A percentile compares a stretch with the other conserved stretches of the same genome.
These are phyloP conservation scores for Teratosphaeria gauchensis DNA, from an alignment of 2,329 filamentous ascomycete species.

Conservation along the genomic window DNA sequence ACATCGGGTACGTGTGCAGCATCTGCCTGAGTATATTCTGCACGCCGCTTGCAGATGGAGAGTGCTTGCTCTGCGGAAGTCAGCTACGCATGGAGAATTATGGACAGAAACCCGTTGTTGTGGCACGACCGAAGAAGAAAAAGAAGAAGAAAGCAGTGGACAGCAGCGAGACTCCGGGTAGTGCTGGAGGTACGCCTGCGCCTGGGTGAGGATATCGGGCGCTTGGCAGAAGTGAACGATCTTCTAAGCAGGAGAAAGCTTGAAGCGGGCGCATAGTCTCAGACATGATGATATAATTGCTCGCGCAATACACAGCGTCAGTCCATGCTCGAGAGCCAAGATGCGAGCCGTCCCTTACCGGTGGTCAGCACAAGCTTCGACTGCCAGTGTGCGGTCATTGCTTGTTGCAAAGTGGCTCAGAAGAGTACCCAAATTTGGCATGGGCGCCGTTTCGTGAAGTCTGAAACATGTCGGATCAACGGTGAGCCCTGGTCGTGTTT, in stretches of 20 bases:
- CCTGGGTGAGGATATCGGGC: constrained; percentile 6
- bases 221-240: not conserved
- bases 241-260: not conserved
- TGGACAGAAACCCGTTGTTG: constrained; percentile 65
- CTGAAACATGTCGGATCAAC: not conserved
- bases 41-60: constrained; percentile 50
- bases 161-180: constrained; percentile 27
- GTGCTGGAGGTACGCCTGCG: constrained; percentile 19
- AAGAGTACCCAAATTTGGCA: not conserved
- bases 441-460: not conserved
- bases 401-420: not conserved
- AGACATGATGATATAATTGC: not conserved
- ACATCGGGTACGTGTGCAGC: constrained; percentile 90
- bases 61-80: constrained; percentile 77
- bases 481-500: not conserved
- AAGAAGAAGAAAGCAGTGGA: constrained; percentile 54
- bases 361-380: not conserved
- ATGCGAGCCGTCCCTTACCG: not conserved
- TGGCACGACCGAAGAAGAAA: constrained; percentile 64
- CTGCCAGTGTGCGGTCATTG: not conserved
- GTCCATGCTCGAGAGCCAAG: not conserved
- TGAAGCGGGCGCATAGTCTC: not conserved
- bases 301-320: not conserved
- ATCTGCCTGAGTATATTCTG: constrained; percentile 95
- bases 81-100: constrained; percentile 67